A percentile compares a stretch with the other conserved stretches of the same genome.
phyloP scores from a whole-genome alignment of 176 grass and related monocot genomes.

The Rhipidocladum racemiflorum region DNA sequence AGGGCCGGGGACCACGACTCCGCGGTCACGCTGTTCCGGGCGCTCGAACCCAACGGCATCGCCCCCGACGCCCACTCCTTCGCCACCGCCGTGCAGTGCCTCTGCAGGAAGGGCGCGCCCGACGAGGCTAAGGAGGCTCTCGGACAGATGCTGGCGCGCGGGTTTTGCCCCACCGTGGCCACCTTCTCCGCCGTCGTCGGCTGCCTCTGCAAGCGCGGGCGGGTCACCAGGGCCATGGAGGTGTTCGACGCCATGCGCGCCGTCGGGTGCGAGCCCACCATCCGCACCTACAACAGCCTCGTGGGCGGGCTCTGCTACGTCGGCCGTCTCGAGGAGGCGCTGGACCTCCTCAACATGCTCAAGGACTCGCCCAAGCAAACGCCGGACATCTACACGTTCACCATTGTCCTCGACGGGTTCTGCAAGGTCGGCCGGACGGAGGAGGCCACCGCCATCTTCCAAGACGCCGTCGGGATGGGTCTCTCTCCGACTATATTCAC shows the following conservation, averaged over 20 bases:
- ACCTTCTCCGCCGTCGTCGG: conserved; percentile 62
- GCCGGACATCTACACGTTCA: conserved; percentile 81
- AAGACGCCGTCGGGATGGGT: conserved; percentile 42
- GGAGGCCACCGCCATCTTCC: conserved; percentile 58
- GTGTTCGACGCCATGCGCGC: conserved; percentile 72
- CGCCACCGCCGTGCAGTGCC: conserved; percentile 55
- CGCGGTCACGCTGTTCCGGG: conserved; percentile 51
- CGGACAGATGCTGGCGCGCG: conserved; percentile 61
- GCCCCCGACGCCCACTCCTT: conserved; percentile 54
- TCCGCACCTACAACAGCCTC: conserved; percentile 74
- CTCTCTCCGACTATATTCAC: conserved; percentile 65
- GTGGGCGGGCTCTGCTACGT: conserved; percentile 80
- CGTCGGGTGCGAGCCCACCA: conserved; percentile 57
- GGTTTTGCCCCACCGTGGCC: conserved; percentile 43
- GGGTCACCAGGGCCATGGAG: conserved; percentile 54
- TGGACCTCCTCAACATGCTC: conserved; percentile 55
- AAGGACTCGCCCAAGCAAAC: conserved; percentile 47
- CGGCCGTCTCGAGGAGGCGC: conserved; percentile 78
- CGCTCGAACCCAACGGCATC: conserved; percentile 42
- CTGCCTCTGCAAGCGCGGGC: conserved; percentile 74
- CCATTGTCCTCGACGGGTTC: conserved; percentile 65
- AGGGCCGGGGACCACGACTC: conserved; percentile 57
- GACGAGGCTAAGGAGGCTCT: conserved; percentile 62
- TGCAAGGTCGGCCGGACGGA: conserved; percentile 76
- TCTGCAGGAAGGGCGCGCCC: conserved; percentile 61